Percentiles rank a stretch among this genome's conserved stretches.
These are phyloP conservation scores for Amanita fuliginea DNA, from an alignment of 768 basidiomycete species.

Conservation along the genomic window DNA sequence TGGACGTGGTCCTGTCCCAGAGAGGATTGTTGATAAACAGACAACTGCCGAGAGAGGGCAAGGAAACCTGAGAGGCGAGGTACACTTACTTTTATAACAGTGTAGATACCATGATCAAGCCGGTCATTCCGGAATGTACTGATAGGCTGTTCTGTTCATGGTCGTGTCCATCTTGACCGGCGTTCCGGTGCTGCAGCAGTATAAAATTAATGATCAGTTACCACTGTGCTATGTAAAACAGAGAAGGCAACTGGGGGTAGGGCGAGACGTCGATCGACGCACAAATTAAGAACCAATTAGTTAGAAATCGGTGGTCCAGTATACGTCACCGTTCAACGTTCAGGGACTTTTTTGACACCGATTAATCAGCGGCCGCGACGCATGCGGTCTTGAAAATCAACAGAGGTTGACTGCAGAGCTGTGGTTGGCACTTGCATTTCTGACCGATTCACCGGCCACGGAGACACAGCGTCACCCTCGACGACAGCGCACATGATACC, in stretches of 20 bases:
- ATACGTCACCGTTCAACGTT: neutral
- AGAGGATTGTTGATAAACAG: conserved; percentile 7
- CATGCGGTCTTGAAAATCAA: neutral
- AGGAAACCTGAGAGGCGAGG: conserved; percentile 54
- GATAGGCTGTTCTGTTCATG: neutral
- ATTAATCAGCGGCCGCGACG: neutral
- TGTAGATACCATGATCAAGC: neutral
- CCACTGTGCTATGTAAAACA: conserved; percentile 1
- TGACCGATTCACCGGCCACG: neutral
- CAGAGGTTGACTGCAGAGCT: neutral
- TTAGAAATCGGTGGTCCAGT: neutral
- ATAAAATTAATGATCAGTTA: conserved; percentile 1
- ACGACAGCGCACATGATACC: neutral
- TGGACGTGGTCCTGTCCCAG: neutral
- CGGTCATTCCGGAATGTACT: neutral
- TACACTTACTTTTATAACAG: conserved; percentile 19
- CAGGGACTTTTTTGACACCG: neutral
- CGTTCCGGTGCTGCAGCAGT: neutral
- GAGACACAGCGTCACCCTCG: neutral
- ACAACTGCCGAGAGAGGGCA: conserved; percentile 39
- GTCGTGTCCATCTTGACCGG: conserved; percentile 4
- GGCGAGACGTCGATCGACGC: neutral
- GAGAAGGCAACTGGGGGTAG: conserved; percentile 1
- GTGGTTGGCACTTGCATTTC: neutral
- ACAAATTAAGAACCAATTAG: neutral